Conservation (phyloP, 73 alveolate species). For the Paramecium biaurelia region DNA sequence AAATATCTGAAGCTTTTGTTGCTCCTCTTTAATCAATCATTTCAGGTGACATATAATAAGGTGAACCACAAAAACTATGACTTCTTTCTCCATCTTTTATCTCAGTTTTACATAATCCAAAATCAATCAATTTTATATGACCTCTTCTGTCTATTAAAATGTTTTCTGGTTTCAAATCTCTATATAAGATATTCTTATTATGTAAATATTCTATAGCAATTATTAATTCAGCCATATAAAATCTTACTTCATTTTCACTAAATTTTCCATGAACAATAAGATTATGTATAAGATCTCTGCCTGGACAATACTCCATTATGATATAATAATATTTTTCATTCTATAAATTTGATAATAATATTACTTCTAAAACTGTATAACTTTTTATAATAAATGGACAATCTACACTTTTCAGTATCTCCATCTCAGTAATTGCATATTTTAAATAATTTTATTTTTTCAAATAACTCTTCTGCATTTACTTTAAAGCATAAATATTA, state of each 20-base stretch:
- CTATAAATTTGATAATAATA: conserved; percentile 67
- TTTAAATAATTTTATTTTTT: conserved; percentile 50
- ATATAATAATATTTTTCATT: conserved; percentile 85
- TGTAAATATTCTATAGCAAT: conserved; percentile 83
- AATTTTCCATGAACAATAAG: conserved; percentile 68
- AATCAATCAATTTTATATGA: conserved; percentile 72
- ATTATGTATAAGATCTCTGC: conserved; percentile 81
- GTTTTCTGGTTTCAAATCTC: conserved; percentile 84
- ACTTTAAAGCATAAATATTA: conserved; percentile 78
- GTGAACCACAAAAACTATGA: conserved; percentile 30
- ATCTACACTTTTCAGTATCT: conserved; percentile 77
- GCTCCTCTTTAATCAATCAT: conserved; percentile 64
- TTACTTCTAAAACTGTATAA: conserved; percentile 75
- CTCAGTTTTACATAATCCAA: conserved; percentile 68
- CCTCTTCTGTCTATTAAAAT: conserved; percentile 72
- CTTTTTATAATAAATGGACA: conserved; percentile 93
- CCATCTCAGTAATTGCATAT: conserved; percentile 71
- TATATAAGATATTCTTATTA: conserved; percentile 71
- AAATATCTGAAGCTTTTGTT: conserved; percentile 39
- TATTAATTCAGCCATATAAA: conserved; percentile 85
- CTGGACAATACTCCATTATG: conserved; percentile 85
- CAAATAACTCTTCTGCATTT: conserved; percentile 75
- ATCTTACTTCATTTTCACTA: conserved; percentile 76
- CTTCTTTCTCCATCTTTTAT: conserved; percentile 3
- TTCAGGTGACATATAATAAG: conserved; percentile 60